phyloP scores from a whole-genome alignment of 2,329 filamentous ascomycete species.

The Arthroderma sp. region DNA sequence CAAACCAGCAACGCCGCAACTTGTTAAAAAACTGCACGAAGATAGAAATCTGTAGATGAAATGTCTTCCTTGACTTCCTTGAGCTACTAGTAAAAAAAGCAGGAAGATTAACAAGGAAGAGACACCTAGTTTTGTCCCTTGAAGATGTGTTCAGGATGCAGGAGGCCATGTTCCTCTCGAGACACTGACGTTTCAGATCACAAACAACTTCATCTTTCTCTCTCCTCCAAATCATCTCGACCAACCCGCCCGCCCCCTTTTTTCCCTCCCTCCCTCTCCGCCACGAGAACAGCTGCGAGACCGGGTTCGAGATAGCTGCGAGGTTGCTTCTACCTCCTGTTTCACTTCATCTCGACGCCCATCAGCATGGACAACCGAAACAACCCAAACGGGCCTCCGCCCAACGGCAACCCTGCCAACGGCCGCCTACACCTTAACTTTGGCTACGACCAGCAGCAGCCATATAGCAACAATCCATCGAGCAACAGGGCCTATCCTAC shows the following conservation, averaged over 20 bases:
- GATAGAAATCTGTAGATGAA: too few species aligned
- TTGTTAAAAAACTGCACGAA: too few species aligned
- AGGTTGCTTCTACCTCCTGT: too few species aligned
- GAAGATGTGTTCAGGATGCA: too few species aligned
- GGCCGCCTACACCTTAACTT: conserved; percentile 38
- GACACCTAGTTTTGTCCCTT: too few species aligned
- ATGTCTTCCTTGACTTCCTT: too few species aligned
- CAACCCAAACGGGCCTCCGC: conserved; percentile 46
- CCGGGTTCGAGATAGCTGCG: background rate
- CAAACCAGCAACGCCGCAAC: too few species aligned
- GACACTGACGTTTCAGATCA: background rate
- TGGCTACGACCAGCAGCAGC: conserved; percentile 49
- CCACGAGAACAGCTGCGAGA: background rate
- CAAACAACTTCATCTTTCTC: background rate
- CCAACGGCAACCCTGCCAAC: conserved; percentile 56
- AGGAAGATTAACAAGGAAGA: too few species aligned
- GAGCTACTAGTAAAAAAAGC: too few species aligned
- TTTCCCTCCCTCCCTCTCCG: background rate
- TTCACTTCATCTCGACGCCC: background rate
- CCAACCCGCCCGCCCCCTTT: background rate
- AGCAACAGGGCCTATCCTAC: conserved; percentile 63
- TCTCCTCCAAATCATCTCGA: background rate
- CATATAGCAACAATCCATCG: conserved; percentile 40
- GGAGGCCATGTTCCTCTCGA: too few species aligned
- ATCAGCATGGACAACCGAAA: background rate